Percentiles rank a stretch among this genome's conserved stretches.
phyloP scores from a whole-genome alignment of 164 flowering plant genomes.

The Berberis vulgaris region DNA sequence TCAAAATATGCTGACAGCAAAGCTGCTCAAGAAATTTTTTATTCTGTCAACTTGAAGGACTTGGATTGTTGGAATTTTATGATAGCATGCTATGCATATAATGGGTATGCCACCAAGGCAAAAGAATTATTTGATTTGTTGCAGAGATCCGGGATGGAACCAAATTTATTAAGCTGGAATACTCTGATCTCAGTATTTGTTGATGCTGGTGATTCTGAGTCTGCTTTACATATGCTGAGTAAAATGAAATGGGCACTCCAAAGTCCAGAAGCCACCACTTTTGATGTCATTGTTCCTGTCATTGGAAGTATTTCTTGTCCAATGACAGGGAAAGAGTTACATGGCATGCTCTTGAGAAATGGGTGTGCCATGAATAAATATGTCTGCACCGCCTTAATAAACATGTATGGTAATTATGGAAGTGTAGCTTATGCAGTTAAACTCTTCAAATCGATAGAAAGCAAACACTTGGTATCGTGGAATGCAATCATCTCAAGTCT shows the following conservation, averaged over 20 bases:
- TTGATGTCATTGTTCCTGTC: slow-evolving; percentile 14
- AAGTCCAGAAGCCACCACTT: slow-evolving; percentile 10
- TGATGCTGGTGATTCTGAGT: background rate
- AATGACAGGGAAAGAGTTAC: slow-evolving; percentile 22
- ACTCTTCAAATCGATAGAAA: slow-evolving; percentile 15
- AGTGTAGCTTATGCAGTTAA: slow-evolving; percentile 15
- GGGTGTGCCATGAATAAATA: slow-evolving; percentile 15
- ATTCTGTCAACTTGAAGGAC: slow-evolving; percentile 8
- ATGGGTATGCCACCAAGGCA: slow-evolving; percentile 12
- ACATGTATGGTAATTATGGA: slow-evolving; percentile 22
- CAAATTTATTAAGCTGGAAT: slow-evolving; percentile 17
- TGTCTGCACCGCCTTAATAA: slow-evolving; percentile 19
- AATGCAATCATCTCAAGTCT: slow-evolving; percentile 22
- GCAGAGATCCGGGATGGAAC: slow-evolving; percentile 15
- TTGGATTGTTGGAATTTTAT: slow-evolving; percentile 21
- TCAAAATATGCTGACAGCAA: slow-evolving; percentile 15
- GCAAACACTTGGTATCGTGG: slow-evolving; percentile 22
- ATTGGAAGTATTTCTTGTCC: slow-evolving; percentile 7
- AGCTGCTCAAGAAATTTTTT: slow-evolving; percentile 17
- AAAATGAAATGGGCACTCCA: slow-evolving; percentile 19
- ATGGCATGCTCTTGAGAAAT: slow-evolving; percentile 15
- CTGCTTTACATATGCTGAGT: slow-evolving; percentile 13
- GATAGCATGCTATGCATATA: slow-evolving; percentile 20
- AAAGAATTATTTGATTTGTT: slow-evolving; percentile 13
- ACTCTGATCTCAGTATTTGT: slow-evolving; percentile 15